Percentiles rank a stretch among this genome's conserved stretches.
Evolutionary conservation across 2,329 filamentous ascomycete species (phyloP).

Genomic region (Monosporascus sp.): DNA sequence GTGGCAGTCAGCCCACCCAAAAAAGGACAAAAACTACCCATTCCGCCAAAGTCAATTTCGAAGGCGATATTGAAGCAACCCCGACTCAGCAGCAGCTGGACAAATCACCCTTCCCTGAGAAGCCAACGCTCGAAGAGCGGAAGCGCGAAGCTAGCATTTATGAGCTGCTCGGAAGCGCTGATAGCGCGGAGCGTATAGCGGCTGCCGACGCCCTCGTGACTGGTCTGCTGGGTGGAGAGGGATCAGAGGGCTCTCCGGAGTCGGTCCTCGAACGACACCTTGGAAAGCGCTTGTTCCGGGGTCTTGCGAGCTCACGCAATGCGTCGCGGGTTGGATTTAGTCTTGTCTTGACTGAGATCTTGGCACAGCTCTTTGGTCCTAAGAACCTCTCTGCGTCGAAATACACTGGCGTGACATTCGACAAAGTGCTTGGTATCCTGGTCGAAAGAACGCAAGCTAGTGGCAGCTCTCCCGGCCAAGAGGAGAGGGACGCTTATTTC

Average conservation of each 20-base stretch:
- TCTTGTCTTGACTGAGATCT: slow-evolving; percentile 75
- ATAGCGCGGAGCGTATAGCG: slow-evolving; percentile 48
- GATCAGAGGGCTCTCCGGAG: slow-evolving; percentile 32
- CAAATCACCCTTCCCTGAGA: slow-evolving; percentile 46
- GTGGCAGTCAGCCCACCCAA: slow-evolving; percentile 25
- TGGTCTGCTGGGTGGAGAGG: slow-evolving; percentile 41
- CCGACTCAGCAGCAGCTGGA: slow-evolving; percentile 26
- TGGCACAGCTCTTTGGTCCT: slow-evolving; percentile 63
- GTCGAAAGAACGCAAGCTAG: slow-evolving; percentile 50
- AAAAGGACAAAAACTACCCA: slow-evolving; percentile 33
- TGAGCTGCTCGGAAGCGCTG: slow-evolving; percentile 56
- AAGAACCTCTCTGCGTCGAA: slow-evolving; percentile 38
- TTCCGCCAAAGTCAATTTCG: slow-evolving; percentile 6
- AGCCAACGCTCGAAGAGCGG: slow-evolving; percentile 47
- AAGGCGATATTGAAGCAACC: slow-evolving; percentile 6
- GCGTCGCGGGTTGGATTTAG: slow-evolving; percentile 86
- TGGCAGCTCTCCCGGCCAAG: slow-evolving; percentile 57
- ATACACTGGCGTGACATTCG: slow-evolving; percentile 51
- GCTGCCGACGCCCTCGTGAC: slow-evolving; percentile 56
- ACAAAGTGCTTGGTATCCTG: slow-evolving; percentile 48
- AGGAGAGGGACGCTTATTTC: slow-evolving; percentile 79
- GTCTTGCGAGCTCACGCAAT: slow-evolving; percentile 85
- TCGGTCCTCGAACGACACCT: slow-evolving; percentile 52
- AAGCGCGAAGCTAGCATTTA: slow-evolving; percentile 56
- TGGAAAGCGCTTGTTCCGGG: slow-evolving; percentile 70